A percentile compares a stretch with the other conserved stretches of the same genome.
phyloP scores from a whole-genome alignment of 139 green algal species.

The Protoeuglena noctilucae region DNA sequence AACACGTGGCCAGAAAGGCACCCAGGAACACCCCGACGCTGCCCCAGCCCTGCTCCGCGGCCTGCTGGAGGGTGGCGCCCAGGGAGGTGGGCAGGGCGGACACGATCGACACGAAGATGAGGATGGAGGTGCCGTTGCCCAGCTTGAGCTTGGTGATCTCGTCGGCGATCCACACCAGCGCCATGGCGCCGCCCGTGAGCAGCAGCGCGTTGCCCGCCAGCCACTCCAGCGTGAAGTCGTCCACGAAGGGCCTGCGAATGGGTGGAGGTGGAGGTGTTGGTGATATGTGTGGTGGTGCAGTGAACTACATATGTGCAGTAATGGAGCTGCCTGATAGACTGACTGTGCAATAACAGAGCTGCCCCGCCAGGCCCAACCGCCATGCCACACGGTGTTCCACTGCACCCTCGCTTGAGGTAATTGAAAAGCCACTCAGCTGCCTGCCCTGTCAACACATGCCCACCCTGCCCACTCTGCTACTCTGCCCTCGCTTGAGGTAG shows the following conservation, averaged over 20 bases:
- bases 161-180: slow-evolving; percentile 31
- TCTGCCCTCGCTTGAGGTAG: no score
- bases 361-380: no score
- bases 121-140: slow-evolving; percentile 91
- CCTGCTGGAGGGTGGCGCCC: slow-evolving; percentile 39
- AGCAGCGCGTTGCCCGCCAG: slow-evolving; percentile 37
- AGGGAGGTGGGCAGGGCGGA: slow-evolving; percentile 66
- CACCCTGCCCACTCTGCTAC: no score
- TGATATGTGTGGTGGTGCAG: no score
- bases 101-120: slow-evolving; percentile 97
- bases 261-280: no score
- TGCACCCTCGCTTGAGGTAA: no score
- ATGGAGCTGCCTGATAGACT: no score
- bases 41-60: background rate
- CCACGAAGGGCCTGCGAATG: slow-evolving; percentile 74
- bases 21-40: slow-evolving; percentile 36
- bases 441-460: no score
- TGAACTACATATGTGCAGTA: no score
- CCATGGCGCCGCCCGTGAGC: slow-evolving; percentile 70
- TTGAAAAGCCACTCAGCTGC: no score
- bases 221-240: slow-evolving; percentile 67
- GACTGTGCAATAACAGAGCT: background rate
- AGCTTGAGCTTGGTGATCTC: slow-evolving; percentile 90
- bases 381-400: no score
- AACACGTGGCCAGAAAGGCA: slow-evolving; percentile 77